Evolutionary conservation across 495 filamentous ascomycete species (phyloP), one percentile per base, ranked within the genome.

Genomic region (Aspergillus incahuasiensis): DNA sequence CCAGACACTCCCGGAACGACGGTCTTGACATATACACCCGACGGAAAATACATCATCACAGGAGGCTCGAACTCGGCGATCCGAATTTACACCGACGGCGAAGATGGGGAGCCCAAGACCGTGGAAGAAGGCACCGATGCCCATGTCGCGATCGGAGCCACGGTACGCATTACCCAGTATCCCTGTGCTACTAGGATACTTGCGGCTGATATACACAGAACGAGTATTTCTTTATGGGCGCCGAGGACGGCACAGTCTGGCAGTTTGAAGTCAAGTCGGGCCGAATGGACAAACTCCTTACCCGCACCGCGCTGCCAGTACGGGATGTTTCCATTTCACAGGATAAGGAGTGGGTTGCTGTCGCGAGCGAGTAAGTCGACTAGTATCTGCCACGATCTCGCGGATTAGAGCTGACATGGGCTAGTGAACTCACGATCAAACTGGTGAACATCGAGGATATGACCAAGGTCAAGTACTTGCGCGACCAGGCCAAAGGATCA

Each of bases 231-330:
- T 79, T 96, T 34, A 79, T 87, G 55, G 92, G 91, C 28, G 86
- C 89, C 18, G 94, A 98, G 69, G 91, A 97, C 77, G 95, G 94
- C 56, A 91, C 88, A 25, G 90, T 98, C 58, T 92, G 83, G 73
- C 81, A 89, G 59, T 97, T 94, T 73, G 86, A 87, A 15, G 77
- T 95, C 51, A 73, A 81, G 43, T 81, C 81, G n/a, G 91, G 90
- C 54, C 68, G 80, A 48, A 86, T 92, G 69, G 86, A 91, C 38
- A 83, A 84, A 57, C 84, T 94, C 49, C 81, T 97, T 35, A 81
- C 91, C 1, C 87, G 94, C 40, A 89, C 83, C 57, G 82, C 90
- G 13, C 75, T 98, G 8, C 87, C 94, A 7, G 82, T 96, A 13
- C 80, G 94, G 65, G 91, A 96, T 64, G 78, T 98, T 55, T 86